These are phyloP conservation scores for Aspergillus biplanus DNA, from an alignment of 495 filamentous ascomycete genomes.

Conservation along the genomic window DNA sequence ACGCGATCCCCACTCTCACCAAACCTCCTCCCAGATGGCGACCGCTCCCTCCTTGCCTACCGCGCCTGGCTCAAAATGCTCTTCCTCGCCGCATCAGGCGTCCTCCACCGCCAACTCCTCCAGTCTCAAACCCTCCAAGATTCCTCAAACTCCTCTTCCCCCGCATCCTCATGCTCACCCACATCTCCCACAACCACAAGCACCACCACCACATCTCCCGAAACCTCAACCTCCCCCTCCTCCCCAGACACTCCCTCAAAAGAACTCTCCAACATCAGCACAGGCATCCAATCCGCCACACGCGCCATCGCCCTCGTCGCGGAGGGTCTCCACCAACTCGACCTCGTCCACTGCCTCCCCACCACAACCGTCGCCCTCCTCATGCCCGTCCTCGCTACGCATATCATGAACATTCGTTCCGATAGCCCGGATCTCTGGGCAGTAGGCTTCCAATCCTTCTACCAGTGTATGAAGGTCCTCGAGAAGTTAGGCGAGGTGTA, in stretches of 20 bases:
- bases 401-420: constrained; percentile 13
- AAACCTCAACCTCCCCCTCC: too few relatives aligned
- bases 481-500: constrained; percentile 19
- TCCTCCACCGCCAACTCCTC: constrained; percentile 1
- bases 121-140: background rate
- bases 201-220: background rate
- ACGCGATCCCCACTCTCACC: too few relatives aligned
- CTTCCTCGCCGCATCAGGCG: constrained; percentile 14
- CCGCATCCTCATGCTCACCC: background rate
- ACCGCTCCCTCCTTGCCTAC: constrained; percentile 15
- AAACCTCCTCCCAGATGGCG: background rate
- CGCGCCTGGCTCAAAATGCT: constrained; percentile 22
- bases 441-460: constrained; percentile 10
- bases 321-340: constrained; percentile 9
- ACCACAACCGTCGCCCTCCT: constrained; percentile 17
- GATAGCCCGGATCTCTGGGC: constrained; percentile 11
- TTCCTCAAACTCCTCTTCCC: background rate
- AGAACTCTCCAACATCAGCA: background rate
- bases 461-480: constrained; percentile 20
- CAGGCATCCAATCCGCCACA: constrained; percentile 8
- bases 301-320: constrained; percentile 15
- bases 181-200: background rate
- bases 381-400: constrained; percentile 10
- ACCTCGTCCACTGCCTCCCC: constrained; percentile 14
- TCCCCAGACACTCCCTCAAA: too few relatives aligned